These are phyloP conservation scores for Sphaerostilbella broomeana DNA, from an alignment of 2,329 filamentous ascomycete species.

Conservation along the genomic window DNA sequence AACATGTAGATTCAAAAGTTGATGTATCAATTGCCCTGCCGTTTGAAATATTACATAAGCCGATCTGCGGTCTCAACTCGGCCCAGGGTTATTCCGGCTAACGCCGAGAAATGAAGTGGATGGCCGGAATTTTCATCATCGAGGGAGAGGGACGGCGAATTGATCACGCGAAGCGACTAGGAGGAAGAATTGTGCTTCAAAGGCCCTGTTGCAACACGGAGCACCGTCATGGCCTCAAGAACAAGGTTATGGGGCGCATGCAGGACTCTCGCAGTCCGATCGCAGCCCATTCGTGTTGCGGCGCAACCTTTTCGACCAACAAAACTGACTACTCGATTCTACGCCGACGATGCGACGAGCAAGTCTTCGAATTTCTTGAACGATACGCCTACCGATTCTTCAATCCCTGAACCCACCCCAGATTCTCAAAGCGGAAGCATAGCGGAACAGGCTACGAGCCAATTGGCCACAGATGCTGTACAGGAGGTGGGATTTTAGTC, in stretches of 20 bases:
- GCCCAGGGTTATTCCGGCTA: constrained; percentile 17
- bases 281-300: constrained; percentile 22
- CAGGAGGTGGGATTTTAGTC: constrained; percentile 1
- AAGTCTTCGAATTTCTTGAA: constrained; percentile 19
- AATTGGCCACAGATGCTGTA: constrained; percentile 5
- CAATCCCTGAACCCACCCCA: background rate
- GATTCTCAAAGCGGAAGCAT: background rate
- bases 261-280: constrained; percentile 26
- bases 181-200: constrained; percentile 11
- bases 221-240: constrained; percentile 28
- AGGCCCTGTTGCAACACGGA: constrained; percentile 6
- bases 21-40: too few relatives aligned
- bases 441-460: background rate
- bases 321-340: constrained; percentile 20
- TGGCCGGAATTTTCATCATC: constrained; percentile 15
- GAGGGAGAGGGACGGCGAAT: constrained; percentile 2
- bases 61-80: background rate
- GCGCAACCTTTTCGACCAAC: constrained; percentile 19
- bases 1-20: constrained; percentile 6
- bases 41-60: constrained; percentile 8
- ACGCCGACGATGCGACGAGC: constrained; percentile 28
- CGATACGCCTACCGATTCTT: background rate
- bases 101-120: background rate
- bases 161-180: constrained; percentile 10
- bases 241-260: constrained; percentile 30